Evolutionary conservation across 2,329 filamentous ascomycete species (phyloP).

Genomic region (Cladosporium sp.): DNA sequence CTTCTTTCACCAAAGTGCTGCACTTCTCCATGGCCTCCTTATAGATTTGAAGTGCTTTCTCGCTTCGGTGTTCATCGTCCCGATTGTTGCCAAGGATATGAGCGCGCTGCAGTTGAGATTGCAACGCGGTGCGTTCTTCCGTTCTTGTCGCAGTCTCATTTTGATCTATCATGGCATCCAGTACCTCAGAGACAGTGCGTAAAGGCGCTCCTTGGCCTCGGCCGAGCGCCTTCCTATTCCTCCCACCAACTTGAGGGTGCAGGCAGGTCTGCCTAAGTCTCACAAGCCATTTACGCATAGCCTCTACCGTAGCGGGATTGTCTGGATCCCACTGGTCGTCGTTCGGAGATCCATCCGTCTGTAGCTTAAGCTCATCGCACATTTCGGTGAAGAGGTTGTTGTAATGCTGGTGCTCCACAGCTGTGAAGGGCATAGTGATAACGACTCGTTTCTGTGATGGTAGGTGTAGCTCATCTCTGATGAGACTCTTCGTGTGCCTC

Average conservation of each 20-base stretch:
- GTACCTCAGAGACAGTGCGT: constrained; percentile 77
- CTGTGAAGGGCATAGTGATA: constrained; percentile 84
- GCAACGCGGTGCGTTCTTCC: constrained; percentile 63
- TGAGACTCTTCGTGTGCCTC: constrained; percentile 78
- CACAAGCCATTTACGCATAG: constrained; percentile 76
- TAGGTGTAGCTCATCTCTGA: constrained; percentile 73
- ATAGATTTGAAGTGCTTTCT: constrained; percentile 69
- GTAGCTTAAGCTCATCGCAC: constrained; percentile 64
- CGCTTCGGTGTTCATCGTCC: constrained; percentile 47
- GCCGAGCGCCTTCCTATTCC: constrained; percentile 61
- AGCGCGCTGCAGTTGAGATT: constrained; percentile 62
- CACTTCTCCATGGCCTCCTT: constrained; percentile 42
- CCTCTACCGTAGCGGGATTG: constrained; percentile 53
- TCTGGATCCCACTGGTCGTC: constrained; percentile 62
- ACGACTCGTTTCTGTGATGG: constrained; percentile 82
- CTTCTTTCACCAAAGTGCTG: constrained; percentile 56
- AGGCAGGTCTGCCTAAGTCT: constrained; percentile 77
- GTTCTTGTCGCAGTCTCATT: constrained; percentile 63
- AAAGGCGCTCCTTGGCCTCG: constrained; percentile 60
- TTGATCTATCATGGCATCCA: constrained; percentile 88
- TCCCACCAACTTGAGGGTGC: constrained; percentile 74
- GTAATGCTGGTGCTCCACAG: constrained; percentile 90
- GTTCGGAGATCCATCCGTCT: constrained; percentile 59
- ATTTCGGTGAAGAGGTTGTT: constrained; percentile 70
- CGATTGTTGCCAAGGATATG: constrained; percentile 76